Base-by-base conservation (phyloP, 768 basidiomycete genomes). In the Psilocybe subaeruginosa region DNA sequence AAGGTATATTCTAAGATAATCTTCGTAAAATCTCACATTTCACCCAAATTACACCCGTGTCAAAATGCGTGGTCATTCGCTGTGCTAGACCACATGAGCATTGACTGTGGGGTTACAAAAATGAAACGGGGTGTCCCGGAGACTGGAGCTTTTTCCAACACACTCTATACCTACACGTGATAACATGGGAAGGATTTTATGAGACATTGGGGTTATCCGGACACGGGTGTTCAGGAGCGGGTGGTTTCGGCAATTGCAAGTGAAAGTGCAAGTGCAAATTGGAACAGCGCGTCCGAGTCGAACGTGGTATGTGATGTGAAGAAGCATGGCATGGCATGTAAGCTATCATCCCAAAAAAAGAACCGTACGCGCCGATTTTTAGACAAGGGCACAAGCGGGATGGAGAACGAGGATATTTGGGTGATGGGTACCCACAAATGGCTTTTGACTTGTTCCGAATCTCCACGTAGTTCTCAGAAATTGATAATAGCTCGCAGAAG, bases 151-250 rank as follows among this genome's bases (percentile, higher is more conserved):
- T 23, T 29, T 51, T 59, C 45, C 52, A 60, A 53, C 46, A 49
- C 51, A 47, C 56, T 46, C 53, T 27, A 49, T 50, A 33, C 9
- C 54, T 46, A 64, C 66, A 67, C 59, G 59, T 67, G 66, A 62
- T 60, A 57, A 30, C 52, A 49, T 59, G 62, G 47, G 66, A 58
- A 62, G 46, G 49, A 31, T 53, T 23, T 54, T 50, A 9, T 31
- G 41, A 37, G 30, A 43, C 17, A 35, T 47, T 52, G 43, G 52
- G 35, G 46, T 39, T 31, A 58, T 41, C 29, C 30, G 31, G 43
- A 41, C 27, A 48, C 56, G 45, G 56, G 56, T 35, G 46, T 35
- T 17, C n/a, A 19, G 8, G 63, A 56, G 19, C 39, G 62, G 54
- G 47, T 33, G 41, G 48, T 52, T 23, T 23, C 41, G 54, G 55